Base-by-base conservation (phyloP, 2,329 filamentous ascomycete species). In the Onygena corvina region DNA sequence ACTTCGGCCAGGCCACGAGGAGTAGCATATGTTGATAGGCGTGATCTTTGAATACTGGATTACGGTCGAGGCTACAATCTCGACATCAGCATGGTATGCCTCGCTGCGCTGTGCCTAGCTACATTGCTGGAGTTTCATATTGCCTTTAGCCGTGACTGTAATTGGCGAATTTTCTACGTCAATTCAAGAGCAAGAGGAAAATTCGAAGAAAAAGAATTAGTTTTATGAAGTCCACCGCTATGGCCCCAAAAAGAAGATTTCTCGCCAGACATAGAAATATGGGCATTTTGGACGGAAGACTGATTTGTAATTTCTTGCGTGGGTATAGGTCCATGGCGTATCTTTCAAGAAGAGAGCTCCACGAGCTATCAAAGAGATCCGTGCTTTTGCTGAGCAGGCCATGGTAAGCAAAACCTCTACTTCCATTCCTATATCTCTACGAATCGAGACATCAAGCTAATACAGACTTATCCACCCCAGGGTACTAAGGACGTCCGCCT, bases 331-430 rank as follows among this genome's bases (percentile, higher is more conserved):
- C 70, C 89, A 96, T 76, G 92, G 92, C 74, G 86, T 92, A 60
- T 81, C 80, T 71, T 98, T 98, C 88, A 98, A 98, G 86, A 96
- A 98, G 87, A 82, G 92, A 71, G 93, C 93, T 71, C 92, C 92
- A 71, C 80, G 81, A 67, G 92, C 92, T 68, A 93, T 98, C 80
- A 98, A 98, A 86, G 92, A 96, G 84, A 96, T 98, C 79, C 86
- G 88, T 76, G 80, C 76, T 65, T 98, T 98, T 69, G 88, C 92
- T 65, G 75, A 79, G 69, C 79, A 88, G 77, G 84, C 90, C 65
- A 98, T 98, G 93, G 92, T 98, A 87, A 71, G 87, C 71, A 50
- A 31, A 20, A 30, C 31, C 31, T 38, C 29, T 45, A 47, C 36
- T 42, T 50, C 29, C 48, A 36, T 42, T 38, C 11, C 34, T 20